phyloP scores from a whole-genome alignment of 1,284 basidiomycete genomes.

The Marasmius tenuissimus region DNA sequence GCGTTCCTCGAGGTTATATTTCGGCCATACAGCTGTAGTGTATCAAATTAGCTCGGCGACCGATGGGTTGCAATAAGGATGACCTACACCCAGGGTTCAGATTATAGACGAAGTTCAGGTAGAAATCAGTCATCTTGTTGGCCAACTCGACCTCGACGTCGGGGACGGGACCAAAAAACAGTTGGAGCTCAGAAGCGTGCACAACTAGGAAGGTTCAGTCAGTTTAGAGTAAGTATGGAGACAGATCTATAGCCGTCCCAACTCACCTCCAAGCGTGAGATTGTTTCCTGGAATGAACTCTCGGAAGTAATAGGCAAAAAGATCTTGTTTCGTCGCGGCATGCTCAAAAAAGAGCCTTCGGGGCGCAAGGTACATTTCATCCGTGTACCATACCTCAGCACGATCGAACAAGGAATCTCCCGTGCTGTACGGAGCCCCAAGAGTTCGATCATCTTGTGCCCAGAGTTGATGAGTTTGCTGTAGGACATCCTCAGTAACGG shows the following conservation, averaged over 20 bases:
- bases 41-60: background rate
- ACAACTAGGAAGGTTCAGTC: slow-evolving; percentile 32
- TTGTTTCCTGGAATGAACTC: slow-evolving; percentile 56
- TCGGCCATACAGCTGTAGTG: background rate
- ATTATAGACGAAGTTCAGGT: slow-evolving; percentile 53
- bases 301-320: slow-evolving; percentile 54
- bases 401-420: slow-evolving; percentile 61
- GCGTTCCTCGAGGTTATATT: background rate
- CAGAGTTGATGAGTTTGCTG: slow-evolving; percentile 38
- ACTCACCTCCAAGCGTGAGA: slow-evolving; percentile 39
- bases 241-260: background rate
- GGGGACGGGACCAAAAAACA: slow-evolving; percentile 49
- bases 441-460: slow-evolving; percentile 44
- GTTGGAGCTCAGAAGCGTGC: slow-evolving; percentile 48
- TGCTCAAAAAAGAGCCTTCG: slow-evolving; percentile 49
- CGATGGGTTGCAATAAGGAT: background rate
- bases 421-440: slow-evolving; percentile 48
- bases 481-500: slow-evolving; percentile 39
- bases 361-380: slow-evolving; percentile 52
- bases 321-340: slow-evolving; percentile 45
- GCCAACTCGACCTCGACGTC: slow-evolving; percentile 43
- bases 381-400: slow-evolving; percentile 54
- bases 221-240: background rate
- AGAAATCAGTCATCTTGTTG: slow-evolving; percentile 47
- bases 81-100: slow-evolving; percentile 40